Evolutionary conservation across 208 protist species (phyloP).

Genomic region (Leishmania turanica): DNA sequence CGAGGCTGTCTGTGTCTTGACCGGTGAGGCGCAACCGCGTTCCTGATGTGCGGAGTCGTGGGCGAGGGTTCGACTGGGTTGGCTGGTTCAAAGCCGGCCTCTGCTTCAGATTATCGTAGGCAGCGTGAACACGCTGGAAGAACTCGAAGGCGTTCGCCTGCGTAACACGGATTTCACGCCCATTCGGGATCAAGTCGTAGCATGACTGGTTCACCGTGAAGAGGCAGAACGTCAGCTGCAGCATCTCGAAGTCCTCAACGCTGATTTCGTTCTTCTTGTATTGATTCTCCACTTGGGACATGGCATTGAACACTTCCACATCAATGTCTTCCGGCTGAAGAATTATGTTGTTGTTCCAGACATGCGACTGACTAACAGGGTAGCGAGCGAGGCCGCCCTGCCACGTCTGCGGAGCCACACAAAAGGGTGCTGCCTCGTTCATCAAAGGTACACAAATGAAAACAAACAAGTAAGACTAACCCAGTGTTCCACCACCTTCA

Average conservation of each 20-base stretch:
- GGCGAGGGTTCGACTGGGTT: neutral
- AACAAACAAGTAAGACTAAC: neutral
- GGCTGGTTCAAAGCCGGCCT: neutral
- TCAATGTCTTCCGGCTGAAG: conserved; percentile 27
- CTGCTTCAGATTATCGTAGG: conserved; percentile 22
- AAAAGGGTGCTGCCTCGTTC: conserved; percentile 18
- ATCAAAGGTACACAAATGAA: conserved; percentile 11
- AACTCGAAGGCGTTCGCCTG: conserved; percentile 46
- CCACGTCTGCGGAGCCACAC: conserved; percentile 27
- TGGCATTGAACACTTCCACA: conserved; percentile 14
- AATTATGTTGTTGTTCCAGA: conserved; percentile 37
- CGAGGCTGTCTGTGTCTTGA: conserved; percentile 12
- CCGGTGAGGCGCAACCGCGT: conserved; percentile 23
- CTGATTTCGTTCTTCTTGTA: conserved; percentile 23
- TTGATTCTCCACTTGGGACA: conserved; percentile 13
- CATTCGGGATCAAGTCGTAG: conserved; percentile 54
- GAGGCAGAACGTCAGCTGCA: conserved; percentile 35
- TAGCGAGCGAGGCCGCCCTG: conserved; percentile 29
- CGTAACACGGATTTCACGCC: conserved; percentile 47
- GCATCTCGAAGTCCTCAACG: conserved; percentile 22
- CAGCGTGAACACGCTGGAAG: conserved; percentile 34
- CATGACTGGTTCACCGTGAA: conserved; percentile 19
- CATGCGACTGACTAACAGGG: conserved; percentile 22
- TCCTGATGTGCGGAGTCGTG: conserved; percentile 10
- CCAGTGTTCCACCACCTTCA: neutral